Conservation (phyloP, 208 protist genomes). For the Plasmodiophora brassicae region DNA sequence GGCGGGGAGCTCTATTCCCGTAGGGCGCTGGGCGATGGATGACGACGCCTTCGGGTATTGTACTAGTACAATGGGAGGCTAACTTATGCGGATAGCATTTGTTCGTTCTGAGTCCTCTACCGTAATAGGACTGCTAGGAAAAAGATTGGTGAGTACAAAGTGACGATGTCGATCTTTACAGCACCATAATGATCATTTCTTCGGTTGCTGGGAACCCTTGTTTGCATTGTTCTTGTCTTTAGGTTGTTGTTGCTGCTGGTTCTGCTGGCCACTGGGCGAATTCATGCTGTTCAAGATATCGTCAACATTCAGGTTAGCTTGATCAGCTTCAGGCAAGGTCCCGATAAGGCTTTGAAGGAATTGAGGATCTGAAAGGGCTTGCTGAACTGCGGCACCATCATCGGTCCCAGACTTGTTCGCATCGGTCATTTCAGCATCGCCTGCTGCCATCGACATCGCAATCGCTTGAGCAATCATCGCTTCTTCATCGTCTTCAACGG, state of each 20-base stretch:
- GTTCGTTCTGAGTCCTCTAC: too few relatives aligned
- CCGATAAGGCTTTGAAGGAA: conserved; percentile 11
- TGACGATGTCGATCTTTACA: too few relatives aligned
- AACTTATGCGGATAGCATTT: too few relatives aligned
- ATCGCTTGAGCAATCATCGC: conserved; percentile 38
- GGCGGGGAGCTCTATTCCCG: too few relatives aligned
- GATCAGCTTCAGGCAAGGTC: neutral
- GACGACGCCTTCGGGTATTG: too few relatives aligned
- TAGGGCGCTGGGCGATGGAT: too few relatives aligned
- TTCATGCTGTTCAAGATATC: neutral
- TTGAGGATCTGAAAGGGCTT: neutral
- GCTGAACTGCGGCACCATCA: neutral
- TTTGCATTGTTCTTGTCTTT: neutral
- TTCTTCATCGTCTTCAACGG: conserved; percentile 38
- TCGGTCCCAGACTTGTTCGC: neutral
- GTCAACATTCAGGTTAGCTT: neutral
- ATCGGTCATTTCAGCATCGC: neutral
- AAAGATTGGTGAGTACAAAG: too few relatives aligned
- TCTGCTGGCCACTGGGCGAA: neutral
- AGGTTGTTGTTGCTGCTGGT: neutral
- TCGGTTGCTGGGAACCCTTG: neutral
- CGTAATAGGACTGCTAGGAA: too few relatives aligned
- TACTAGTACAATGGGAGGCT: too few relatives aligned
- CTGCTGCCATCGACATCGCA: conserved; percentile 37
- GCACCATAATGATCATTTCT: neutral